phyloP scores from a whole-genome alignment of 73 alveolate genomes.

The Paramecium biaurelia region DNA sequence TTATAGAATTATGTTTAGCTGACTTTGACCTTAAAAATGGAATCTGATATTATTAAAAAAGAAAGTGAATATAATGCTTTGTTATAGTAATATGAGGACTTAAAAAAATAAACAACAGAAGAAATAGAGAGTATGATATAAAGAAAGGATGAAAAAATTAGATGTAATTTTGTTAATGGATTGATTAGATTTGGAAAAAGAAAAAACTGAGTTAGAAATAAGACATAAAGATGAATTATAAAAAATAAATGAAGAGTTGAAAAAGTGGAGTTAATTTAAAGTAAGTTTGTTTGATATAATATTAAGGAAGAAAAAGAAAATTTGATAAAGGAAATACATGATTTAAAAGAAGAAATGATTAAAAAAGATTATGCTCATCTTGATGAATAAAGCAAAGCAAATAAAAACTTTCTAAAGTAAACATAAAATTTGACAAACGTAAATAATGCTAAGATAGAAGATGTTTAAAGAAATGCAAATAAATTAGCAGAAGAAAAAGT shows the following conservation, averaged over 20 bases:
- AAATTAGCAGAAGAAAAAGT: constrained; percentile 54
- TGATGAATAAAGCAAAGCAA: constrained; percentile 30
- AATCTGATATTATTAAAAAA: background rate
- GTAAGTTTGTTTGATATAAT: background rate
- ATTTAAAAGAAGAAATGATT: constrained; percentile 23
- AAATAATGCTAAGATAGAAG: constrained; percentile 56
- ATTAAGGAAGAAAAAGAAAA: constrained; percentile 44
- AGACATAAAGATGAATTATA: constrained; percentile 3
- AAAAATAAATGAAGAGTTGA: background rate
- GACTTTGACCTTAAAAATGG: constrained; percentile 1
- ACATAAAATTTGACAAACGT: constrained; percentile 39
- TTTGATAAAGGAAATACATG: background rate
- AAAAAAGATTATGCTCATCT: constrained; percentile 57
- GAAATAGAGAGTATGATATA: constrained; percentile 22
- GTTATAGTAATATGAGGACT: constrained; percentile 34
- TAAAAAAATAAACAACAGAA: constrained; percentile 24
- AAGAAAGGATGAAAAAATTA: constrained; percentile 8
- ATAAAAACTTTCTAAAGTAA: constrained; percentile 45
- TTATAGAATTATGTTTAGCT: background rate
- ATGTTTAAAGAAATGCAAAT: constrained; percentile 60
- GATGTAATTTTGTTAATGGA: background rate
- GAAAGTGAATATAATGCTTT: background rate
- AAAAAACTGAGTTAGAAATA: background rate
- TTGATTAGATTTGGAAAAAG: background rate
- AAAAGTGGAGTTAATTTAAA: background rate